phyloP scores from a whole-genome alignment of 306 rosid genomes.

The Inga oerstediana region DNA sequence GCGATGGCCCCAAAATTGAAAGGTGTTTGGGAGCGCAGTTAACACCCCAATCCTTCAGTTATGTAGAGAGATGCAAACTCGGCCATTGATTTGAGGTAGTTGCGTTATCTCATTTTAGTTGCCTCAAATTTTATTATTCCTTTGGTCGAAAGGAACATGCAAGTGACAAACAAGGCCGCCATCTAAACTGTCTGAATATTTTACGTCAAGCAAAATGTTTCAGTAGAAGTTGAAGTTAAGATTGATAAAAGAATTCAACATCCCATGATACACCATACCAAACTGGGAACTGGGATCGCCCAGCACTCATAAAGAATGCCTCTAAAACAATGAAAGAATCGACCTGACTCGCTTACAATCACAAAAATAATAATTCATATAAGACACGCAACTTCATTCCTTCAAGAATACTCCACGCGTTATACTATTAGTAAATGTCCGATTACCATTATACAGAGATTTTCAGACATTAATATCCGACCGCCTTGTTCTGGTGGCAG shows the following conservation, averaged over 20 bases:
- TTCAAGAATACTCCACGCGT: slow-evolving; percentile 38
- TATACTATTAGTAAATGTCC: slow-evolving; percentile 6
- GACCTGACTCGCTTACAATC: slow-evolving; percentile 40
- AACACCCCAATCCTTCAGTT: no score
- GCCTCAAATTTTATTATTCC: neutral
- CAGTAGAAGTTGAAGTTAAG: slow-evolving; percentile 12
- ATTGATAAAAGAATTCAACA: slow-evolving; percentile 35
- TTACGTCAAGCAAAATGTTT: neutral
- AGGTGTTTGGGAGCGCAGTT: no score
- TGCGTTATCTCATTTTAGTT: neutral
- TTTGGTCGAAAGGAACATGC: neutral
- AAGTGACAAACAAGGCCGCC: neutral
- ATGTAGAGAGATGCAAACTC: neutral
- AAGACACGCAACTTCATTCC: slow-evolving; percentile 35
- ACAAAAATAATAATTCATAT: slow-evolving; percentile 31
- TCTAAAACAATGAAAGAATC: slow-evolving; percentile 48
- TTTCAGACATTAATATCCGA: slow-evolving; percentile 82
- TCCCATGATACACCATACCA: slow-evolving; percentile 27
- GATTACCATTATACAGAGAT: slow-evolving; percentile 31
- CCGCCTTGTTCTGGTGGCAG: slow-evolving; percentile 72
- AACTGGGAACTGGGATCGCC: slow-evolving; percentile 18
- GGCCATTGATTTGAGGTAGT: neutral
- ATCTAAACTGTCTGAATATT: neutral
- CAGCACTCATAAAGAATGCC: slow-evolving; percentile 31
- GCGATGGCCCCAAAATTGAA: no score